These are phyloP conservation scores for Globisporangium nunn DNA, from an alignment of 352 stramenopile genomes.

Conservation along the genomic window DNA sequence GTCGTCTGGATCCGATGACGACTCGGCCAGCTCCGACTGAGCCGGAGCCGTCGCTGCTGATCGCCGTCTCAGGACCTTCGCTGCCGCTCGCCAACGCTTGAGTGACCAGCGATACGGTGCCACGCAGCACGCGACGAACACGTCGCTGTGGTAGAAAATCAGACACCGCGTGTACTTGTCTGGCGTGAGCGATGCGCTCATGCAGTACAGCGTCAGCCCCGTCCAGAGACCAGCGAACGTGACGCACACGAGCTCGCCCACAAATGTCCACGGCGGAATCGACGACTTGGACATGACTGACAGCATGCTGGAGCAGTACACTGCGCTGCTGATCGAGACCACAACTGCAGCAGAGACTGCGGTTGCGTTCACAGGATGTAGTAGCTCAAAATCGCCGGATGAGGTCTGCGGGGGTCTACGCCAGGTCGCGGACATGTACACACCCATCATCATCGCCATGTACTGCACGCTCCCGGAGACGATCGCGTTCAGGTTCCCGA, in stretches of 20 bases:
- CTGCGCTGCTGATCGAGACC: not conserved
- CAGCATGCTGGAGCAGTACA: constrained; percentile 1
- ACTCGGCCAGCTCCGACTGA: not conserved
- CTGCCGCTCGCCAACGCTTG: not conserved
- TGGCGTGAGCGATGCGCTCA: constrained; percentile 6
- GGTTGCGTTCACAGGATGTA: constrained; percentile 6
- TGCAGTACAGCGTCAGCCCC: constrained; percentile 7
- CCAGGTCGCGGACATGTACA: constrained; percentile 4
- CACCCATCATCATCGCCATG: not conserved
- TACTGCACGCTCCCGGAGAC: not conserved
- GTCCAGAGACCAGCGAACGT: constrained; percentile 4
- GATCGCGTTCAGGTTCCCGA: constrained; percentile 3
- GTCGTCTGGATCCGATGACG: not conserved
- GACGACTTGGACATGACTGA: not conserved
- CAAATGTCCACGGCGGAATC: not conserved
- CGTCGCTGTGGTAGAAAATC: constrained; percentile 9
- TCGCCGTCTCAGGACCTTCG: constrained; percentile 2
- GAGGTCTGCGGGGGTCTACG: not conserved
- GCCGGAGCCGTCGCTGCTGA: not conserved
- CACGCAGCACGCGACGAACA: constrained; percentile 5
- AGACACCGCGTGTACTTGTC: constrained; percentile 9
- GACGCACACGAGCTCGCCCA: not conserved
- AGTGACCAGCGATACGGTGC: not conserved
- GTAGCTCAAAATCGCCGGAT: not conserved
- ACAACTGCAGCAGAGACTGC: not conserved